Base-by-base conservation (phyloP, 805 yeast genomes). In the Metschnikowia cerradonensis region DNA sequence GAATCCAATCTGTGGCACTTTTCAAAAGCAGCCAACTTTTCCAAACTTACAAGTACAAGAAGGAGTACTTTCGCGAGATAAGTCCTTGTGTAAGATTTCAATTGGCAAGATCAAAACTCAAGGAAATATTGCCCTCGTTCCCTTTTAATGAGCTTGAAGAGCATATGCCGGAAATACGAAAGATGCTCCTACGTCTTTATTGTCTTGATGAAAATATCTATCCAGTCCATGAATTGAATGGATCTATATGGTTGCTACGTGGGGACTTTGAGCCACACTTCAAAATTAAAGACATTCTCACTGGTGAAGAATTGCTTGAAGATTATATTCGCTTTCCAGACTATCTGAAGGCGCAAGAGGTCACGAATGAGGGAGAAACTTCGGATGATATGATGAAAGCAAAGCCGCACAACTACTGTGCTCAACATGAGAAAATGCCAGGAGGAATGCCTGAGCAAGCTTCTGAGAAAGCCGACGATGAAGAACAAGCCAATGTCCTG, bases 31-130 rank as follows among this genome's bases (percentile, higher is more conserved):
- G 32, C 6, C 31, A n/a, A 10, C 31, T 32, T 20, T 42, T 42
- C 22, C 20, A 42, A 6, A 20, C 45, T 10, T 42, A 42, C 38
- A 42, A 42, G 30, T 42, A 42, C 45, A 42, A 42, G 22, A 33
- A 10, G 6, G 45, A 42, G 11, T 42, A 42, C 20, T 33, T 32
- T n/a, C 37, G 45, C 20, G 37, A 32, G 14, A 5, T 37, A 7
- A 33, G 13, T 20, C 34, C 45, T 32, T 37, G 34, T 34, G 45
- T 22, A n/a, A 42, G 45, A 33, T 42, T 42, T 10, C 37, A 42
- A 34, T 42, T 26, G 45, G 38, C 45, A 8, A 20, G 38, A 10
- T 34, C 38, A 26, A 42, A 20, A 37, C 45, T 42, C 10, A 37
- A 15, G n/a, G 45, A 42, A 19, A 33, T 42, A 20, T 20, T 42